Evolutionary conservation across 345 rosid genomes (phyloP), one percentile per base, ranked within the genome.

Genomic region (Dipteronia dyeriana): DNA sequence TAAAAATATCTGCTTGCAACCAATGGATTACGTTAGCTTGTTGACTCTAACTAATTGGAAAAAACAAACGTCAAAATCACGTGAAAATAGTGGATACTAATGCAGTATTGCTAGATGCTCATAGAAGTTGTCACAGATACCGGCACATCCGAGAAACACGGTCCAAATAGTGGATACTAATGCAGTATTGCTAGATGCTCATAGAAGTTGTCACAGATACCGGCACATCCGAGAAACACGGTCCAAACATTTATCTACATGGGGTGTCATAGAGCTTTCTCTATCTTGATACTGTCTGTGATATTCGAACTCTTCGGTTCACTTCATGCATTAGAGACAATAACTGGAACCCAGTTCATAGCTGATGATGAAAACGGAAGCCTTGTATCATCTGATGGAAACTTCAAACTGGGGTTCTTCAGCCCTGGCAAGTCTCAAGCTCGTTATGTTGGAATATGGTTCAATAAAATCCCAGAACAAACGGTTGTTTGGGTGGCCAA

Each of bases 401-500:
- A 0, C 34, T 80, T 70, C 59, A 29, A 11, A 31, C 78, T 82
- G 10, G 86, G 85, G 4, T 85, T 82, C 76, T 80, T 85, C 76
- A 82, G 81, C 47, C 81, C 68, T 0, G 70, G 70, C 4, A 69
- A 38, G 47, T 75, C 79, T 19, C 73, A 10, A 54, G 6, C 22
- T 39, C 74, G 71, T 38, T 82, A 78, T 66, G 66, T 85, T 2
- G 85, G 85, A 17, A 60, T 80, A 12, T 82, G 82, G 85, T 76
- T 61, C 70, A 17, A 54, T 14, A 67, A 76, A 6, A 1, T 84
- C 20, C 13, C 81, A 0, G 47, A 59, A 45, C 79, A 13, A 29
- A 76, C 77, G 16, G 61, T 72, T 9, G 82, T 81, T 3, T 84
- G 82, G 84, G 84, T 84, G 1, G 86, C 84, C 19, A 84, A 79